Conservation (phyloP, 345 rosid species). For the Microcos paniculata region DNA sequence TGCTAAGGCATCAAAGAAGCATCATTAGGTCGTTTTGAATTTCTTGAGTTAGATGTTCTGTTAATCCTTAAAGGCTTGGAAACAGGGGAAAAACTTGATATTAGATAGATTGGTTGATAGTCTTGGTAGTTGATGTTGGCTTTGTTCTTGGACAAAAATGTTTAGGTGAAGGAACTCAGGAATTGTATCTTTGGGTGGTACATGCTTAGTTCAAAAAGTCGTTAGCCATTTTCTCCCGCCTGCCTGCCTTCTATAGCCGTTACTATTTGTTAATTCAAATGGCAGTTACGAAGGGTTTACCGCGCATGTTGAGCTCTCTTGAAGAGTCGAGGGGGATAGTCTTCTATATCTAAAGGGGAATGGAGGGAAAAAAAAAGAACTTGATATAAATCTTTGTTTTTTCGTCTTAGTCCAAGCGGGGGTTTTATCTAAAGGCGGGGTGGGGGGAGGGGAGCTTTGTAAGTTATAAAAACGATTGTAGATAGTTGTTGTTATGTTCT, state of each 20-base stretch:
- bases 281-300: constrained; percentile 35
- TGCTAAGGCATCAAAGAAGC: constrained; percentile 41
- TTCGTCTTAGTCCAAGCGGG: neutral
- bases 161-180: constrained; percentile 14
- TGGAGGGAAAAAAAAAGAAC: constrained; percentile 24
- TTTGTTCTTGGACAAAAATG: constrained; percentile 11
- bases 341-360: neutral
- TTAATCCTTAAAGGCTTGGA: constrained; percentile 16
- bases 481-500: neutral
- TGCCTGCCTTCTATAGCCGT: constrained; percentile 30
- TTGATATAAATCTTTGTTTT: neutral
- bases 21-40: constrained; percentile 17
- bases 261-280: constrained; percentile 36
- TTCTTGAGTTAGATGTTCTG: neutral
- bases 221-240: constrained; percentile 34
- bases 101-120: constrained; percentile 22
- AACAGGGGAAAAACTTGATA: constrained; percentile 14
- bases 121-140: constrained; percentile 23
- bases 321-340: neutral
- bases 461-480: neutral
- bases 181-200: constrained; percentile 24
- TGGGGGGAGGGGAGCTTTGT: constrained; percentile 33
- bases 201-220: constrained; percentile 36
- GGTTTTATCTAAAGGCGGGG: too few species aligned
- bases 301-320: constrained; percentile 23